Conservation (phyloP, 495 filamentous ascomycete species). For the Xylaria scruposa region DNA sequence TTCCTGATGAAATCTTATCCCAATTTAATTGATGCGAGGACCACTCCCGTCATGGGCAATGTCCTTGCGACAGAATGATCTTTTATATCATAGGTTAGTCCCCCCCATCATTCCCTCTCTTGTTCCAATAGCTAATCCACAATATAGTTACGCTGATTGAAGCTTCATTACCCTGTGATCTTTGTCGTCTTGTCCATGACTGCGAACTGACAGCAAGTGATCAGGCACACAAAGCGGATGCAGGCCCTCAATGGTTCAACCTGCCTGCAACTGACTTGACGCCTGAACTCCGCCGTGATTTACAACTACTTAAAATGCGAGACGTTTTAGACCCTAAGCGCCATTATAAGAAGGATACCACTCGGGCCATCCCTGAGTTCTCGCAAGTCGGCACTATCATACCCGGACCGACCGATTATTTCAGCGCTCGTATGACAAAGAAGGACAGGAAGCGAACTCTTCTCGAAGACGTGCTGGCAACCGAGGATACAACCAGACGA, state of each 20-base stretch:
- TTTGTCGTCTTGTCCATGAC: conserved; percentile 23
- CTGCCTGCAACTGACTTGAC: conserved; percentile 84
- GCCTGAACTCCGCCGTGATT: conserved; percentile 81
- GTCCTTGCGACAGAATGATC: conserved; percentile 75
- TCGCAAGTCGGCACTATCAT: conserved; percentile 89
- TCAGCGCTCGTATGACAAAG: conserved; percentile 76
- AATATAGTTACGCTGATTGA: conserved; percentile 99
- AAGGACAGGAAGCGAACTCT: conserved; percentile 90
- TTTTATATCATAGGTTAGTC: conserved; percentile 30
- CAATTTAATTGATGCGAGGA: conserved; percentile 53
- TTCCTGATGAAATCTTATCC: conserved; percentile 54
- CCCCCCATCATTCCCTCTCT: background rate
- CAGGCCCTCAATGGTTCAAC: conserved; percentile 76
- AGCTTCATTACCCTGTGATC: conserved; percentile 23
- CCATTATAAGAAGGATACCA: conserved; percentile 82
- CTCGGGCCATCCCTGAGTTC: conserved; percentile 74
- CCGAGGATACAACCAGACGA: conserved; percentile 51
- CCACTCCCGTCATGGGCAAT: conserved; percentile 75
- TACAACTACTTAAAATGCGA: conserved; percentile 87
- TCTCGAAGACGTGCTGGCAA: conserved; percentile 82
- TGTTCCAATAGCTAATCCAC: conserved; percentile 30
- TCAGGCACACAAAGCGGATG: conserved; percentile 53
- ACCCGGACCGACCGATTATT: conserved; percentile 88
- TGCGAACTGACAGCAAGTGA: conserved; percentile 29
- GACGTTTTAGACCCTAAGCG: conserved; percentile 87